phyloP scores from a whole-genome alignment of 176 grass and related monocot species.

The Zoysia pacifica region DNA sequence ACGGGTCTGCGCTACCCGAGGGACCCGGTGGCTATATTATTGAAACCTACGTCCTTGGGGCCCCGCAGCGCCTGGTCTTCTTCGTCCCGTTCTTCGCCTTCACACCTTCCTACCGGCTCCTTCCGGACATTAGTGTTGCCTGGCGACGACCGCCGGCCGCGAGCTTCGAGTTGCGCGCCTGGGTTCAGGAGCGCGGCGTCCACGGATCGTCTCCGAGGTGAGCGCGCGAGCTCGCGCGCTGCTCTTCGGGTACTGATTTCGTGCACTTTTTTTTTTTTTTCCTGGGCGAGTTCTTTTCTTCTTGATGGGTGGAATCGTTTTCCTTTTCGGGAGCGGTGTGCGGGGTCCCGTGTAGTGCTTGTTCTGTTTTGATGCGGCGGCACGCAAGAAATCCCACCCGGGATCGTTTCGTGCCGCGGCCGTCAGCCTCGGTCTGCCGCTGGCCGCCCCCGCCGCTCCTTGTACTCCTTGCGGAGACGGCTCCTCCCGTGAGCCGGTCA shows the following conservation, averaged over 20 bases:
- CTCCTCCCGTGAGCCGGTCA: conserved; percentile 31
- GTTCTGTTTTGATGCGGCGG: conserved; percentile 21
- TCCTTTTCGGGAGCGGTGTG: no score
- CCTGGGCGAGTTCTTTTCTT: neutral
- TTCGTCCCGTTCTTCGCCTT: conserved; percentile 29
- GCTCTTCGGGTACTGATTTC: neutral
- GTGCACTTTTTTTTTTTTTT: neutral
- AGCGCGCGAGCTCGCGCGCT: conserved; percentile 1
- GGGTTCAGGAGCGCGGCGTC: neutral
- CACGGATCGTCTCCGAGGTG: conserved; percentile 30
- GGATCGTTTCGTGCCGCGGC: conserved; percentile 28
- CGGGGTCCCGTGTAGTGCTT: neutral
- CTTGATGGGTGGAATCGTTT: conserved; percentile 43
- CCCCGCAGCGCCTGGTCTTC: conserved; percentile 25
- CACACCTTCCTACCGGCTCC: conserved; percentile 24
- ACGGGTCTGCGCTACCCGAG: neutral
- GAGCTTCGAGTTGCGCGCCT: neutral
- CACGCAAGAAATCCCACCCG: conserved; percentile 47
- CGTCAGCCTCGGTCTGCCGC: conserved; percentile 30
- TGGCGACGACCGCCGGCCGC: conserved; percentile 22
- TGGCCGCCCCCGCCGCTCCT: conserved; percentile 25
- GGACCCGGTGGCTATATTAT: conserved; percentile 30
- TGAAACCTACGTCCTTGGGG: conserved; percentile 4
- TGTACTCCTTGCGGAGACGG: conserved; percentile 29
- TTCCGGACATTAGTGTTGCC: neutral